These are phyloP conservation scores for Yarrowia deformans DNA, from an alignment of 805 yeast genomes.

Conservation along the genomic window DNA sequence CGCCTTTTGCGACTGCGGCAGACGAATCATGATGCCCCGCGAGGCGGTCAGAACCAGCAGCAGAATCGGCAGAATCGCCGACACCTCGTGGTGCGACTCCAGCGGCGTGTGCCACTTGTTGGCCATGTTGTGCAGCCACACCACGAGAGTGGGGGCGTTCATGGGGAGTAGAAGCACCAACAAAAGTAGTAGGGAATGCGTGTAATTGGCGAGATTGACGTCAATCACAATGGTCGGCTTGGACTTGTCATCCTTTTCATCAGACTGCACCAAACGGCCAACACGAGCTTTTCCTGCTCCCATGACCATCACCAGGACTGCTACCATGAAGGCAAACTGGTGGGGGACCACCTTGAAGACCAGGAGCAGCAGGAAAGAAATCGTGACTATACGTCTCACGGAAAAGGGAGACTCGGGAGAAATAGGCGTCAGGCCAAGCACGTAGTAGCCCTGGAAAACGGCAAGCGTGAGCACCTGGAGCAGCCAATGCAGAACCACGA, in stretches of 20 bases:
- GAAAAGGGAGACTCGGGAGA: slow-evolving; percentile 19
- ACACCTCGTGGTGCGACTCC: slow-evolving; percentile 81
- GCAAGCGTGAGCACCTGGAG: neutral
- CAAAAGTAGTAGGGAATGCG: slow-evolving; percentile 65
- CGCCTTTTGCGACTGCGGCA: slow-evolving; percentile 36
- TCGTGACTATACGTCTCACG: slow-evolving; percentile 4
- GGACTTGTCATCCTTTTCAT: neutral
- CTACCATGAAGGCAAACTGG: slow-evolving; percentile 74
- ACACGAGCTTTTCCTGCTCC: slow-evolving; percentile 53
- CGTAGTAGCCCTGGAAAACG: slow-evolving; percentile 10
- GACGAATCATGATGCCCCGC: slow-evolving; percentile 58
- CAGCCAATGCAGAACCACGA: slow-evolving; percentile 19
- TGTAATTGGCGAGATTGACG: slow-evolving; percentile 55
- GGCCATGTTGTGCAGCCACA: slow-evolving; percentile 79
- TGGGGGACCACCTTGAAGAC: slow-evolving; percentile 77
- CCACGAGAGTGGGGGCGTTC: slow-evolving; percentile 77
- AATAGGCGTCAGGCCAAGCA: slow-evolving; percentile 7
- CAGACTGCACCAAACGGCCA: neutral
- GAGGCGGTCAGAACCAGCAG: slow-evolving; percentile 63
- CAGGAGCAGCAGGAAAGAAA: slow-evolving; percentile 50
- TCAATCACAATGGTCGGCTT: neutral
- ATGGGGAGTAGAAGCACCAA: slow-evolving; percentile 83
- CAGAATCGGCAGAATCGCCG: slow-evolving; percentile 80
- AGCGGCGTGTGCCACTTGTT: slow-evolving; percentile 85
- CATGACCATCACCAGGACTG: slow-evolving; percentile 63